These are phyloP conservation scores for Cyberlindnera samutprakarnensis DNA, from an alignment of 805 yeast genomes.

Conservation along the genomic window DNA sequence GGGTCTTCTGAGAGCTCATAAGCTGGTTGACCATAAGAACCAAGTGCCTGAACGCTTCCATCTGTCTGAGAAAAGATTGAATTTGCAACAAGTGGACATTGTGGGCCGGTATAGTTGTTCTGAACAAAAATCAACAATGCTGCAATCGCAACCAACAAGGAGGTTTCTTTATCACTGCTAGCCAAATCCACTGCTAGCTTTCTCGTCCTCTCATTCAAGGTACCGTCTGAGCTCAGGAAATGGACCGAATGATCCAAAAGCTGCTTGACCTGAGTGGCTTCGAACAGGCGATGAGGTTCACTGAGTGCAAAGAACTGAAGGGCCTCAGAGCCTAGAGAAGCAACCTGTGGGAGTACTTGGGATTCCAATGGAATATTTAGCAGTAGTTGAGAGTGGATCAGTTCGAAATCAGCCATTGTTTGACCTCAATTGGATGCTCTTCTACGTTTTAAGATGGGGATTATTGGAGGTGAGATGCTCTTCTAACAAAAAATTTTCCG, in stretches of 20 bases:
- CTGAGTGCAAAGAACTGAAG: conserved; percentile 1
- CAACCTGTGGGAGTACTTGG: not conserved
- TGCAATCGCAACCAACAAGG: conserved; percentile 36
- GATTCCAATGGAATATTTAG: conserved; percentile 7
- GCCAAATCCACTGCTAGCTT: conserved; percentile 3
- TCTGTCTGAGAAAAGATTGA: conserved; percentile 20
- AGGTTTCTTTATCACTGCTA: conserved; percentile 5
- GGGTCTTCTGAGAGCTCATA: conserved; percentile 54
- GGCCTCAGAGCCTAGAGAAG: not conserved
- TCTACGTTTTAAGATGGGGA: too few relatives aligned
- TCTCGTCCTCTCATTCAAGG: conserved; percentile 4
- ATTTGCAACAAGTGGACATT: conserved; percentile 31
- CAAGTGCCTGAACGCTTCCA: conserved; percentile 31
- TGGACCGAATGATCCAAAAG: not conserved
- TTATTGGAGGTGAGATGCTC: too few relatives aligned
- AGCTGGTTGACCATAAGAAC: conserved; percentile 62
- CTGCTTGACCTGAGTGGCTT: not conserved
- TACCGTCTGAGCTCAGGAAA: not conserved
- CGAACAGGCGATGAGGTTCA: conserved; percentile 3
- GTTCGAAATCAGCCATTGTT: conserved; percentile 2
- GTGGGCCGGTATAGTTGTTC: conserved; percentile 80
- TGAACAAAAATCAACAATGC: conserved; percentile 65
- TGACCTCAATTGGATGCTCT: too few relatives aligned
- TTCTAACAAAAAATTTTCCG: too few relatives aligned
- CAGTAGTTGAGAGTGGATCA: conserved; percentile 8